phyloP scores from a whole-genome alignment of 2,329 filamentous ascomycete species.

The Diaporthe ilicicola region DNA sequence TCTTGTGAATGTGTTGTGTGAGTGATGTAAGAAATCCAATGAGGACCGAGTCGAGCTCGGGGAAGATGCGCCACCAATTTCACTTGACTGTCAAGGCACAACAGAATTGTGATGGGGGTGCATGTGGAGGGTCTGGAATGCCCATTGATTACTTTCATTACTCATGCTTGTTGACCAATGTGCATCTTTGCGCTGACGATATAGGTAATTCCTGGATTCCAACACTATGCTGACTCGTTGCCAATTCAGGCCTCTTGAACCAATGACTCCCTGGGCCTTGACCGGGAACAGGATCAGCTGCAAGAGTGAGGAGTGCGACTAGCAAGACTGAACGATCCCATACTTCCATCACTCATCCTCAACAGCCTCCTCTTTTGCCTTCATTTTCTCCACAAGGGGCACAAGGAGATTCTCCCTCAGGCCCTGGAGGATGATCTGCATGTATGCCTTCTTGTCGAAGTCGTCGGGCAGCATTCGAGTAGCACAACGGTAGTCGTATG shows the following conservation, averaged over 20 bases:
- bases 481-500: conserved; percentile 29
- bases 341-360: not conserved
- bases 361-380: not conserved
- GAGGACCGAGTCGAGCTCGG: no score
- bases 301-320: not conserved
- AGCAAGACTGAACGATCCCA: not conserved
- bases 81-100: no score
- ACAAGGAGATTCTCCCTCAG: conserved; percentile 28
- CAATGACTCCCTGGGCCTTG: not conserved
- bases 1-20: no score
- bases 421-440: conserved; percentile 21
- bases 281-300: not conserved
- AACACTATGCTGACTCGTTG: not conserved
- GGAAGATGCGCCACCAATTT: no score
- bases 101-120: no score
- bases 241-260: no score
- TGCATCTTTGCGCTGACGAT: not conserved
- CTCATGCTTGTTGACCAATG: not conserved
- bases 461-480: not conserved
- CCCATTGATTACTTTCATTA: not conserved
- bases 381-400: conserved; percentile 27
- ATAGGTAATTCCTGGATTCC: not conserved
- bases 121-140: no score
- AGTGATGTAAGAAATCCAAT: no score
- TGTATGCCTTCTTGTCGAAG: conserved; percentile 23